A percentile compares a stretch with the other conserved stretches of the same genome.
Conservation (phyloP, 305 asterid genomes). For the Fraxinus nigra region DNA sequence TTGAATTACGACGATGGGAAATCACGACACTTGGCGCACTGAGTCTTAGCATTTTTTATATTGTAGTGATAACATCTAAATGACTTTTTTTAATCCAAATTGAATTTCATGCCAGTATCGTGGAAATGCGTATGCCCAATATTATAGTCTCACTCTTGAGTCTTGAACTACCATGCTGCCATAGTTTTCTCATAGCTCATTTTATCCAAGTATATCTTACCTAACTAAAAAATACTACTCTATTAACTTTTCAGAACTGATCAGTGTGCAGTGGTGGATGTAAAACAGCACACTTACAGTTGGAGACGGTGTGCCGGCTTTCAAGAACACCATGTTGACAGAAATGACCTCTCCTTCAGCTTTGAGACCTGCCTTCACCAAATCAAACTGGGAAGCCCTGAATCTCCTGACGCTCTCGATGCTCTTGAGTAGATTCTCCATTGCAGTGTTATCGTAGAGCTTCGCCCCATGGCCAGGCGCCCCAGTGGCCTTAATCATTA, state of each 20-base stretch:
- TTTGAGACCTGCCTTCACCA: slow-evolving; percentile 69
- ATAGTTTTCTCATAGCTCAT: background rate
- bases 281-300: slow-evolving; percentile 42
- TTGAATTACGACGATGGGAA: too few species aligned
- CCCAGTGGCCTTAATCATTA: slow-evolving; percentile 77
- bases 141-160: background rate
- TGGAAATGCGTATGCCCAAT: background rate
- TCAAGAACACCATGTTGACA: slow-evolving; percentile 84
- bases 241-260: background rate
- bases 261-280: background rate
- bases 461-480: slow-evolving; percentile 96
- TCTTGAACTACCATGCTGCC: background rate
- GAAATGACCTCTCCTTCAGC: slow-evolving; percentile 91
- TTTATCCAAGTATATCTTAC: background rate
- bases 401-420: slow-evolving; percentile 75
- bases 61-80: background rate
- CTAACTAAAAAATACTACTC: background rate
- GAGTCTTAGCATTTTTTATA: too few species aligned
- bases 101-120: background rate
- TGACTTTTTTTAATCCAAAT: background rate
- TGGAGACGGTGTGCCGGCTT: slow-evolving; percentile 95
- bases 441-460: slow-evolving; percentile 85
- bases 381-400: slow-evolving; percentile 81
- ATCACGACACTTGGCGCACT: too few species aligned
- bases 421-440: slow-evolving; percentile 86